Evolutionary conservation across 2,329 filamentous ascomycete species (phyloP).

Genomic region (Alternaria solani): DNA sequence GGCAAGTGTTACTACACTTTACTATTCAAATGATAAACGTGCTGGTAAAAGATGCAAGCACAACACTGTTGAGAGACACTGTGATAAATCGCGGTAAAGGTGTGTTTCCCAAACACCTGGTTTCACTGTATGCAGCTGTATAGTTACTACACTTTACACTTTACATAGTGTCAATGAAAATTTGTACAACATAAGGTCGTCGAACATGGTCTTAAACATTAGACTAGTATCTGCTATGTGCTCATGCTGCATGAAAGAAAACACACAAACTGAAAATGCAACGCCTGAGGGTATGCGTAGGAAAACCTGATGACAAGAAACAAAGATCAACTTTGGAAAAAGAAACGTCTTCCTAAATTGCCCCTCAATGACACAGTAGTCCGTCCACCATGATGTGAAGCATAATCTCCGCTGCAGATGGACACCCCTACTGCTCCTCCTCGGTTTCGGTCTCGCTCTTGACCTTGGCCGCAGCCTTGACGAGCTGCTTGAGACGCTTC

Average conservation of each 20-base stretch:
- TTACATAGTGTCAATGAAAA: neutral
- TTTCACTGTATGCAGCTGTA: too few species aligned
- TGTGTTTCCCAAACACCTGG: too few species aligned
- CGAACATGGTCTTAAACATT: slow-evolving; percentile 2
- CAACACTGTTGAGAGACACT: too few species aligned
- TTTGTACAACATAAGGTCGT: neutral
- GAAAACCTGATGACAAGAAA: slow-evolving; percentile 1
- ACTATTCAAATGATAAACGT: too few species aligned
- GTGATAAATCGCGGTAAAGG: too few species aligned
- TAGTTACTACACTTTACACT: too few species aligned
- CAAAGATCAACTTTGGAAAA: slow-evolving; percentile 2
- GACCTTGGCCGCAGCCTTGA: slow-evolving; percentile 52
- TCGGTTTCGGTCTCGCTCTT: slow-evolving; percentile 12
- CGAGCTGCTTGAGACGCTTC: slow-evolving; percentile 75
- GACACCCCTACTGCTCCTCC: slow-evolving; percentile 1
- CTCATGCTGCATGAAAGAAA: slow-evolving; percentile 2
- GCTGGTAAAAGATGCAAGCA: too few species aligned
- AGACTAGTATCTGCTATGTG: slow-evolving; percentile 11
- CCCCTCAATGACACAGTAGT: neutral
- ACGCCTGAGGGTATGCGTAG: slow-evolving; percentile 19
- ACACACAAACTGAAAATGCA: neutral
- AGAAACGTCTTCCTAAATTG: neutral
- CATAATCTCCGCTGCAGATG: neutral
- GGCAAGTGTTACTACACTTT: neutral
- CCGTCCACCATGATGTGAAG: neutral